Base-by-base conservation (phyloP, 2,329 filamentous ascomycete species). In the Aspergillus sp. region DNA sequence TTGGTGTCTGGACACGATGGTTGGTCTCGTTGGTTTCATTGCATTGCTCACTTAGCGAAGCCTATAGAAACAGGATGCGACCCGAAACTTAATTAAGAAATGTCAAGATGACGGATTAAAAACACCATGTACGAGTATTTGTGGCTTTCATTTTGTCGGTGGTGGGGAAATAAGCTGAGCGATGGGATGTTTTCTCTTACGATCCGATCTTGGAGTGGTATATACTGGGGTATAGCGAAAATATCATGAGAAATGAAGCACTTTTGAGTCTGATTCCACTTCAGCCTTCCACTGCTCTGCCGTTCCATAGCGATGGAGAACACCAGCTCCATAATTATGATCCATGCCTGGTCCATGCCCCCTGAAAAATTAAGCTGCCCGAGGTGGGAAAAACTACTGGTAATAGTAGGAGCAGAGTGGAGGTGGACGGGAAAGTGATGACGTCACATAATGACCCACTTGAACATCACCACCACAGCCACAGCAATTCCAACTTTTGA, bases 181-280 rank as follows among this genome's bases (percentile, higher is more conserved):
- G 34, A 38, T 26, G 48, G 38, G 12, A 18, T n/a, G 18, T 20
- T 15, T 8, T 48, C 17, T 48, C n/a, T 24, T 43, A 24, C 13
- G 20, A 30, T 36, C 34, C 18, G 41, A 42, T 32, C 51, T 58
- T 52, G 60, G 55, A 52, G 55, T 36, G 13, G 34, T 60, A 62
- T 61, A 64, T 61, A 66, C 60, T 69, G 64, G 61, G 51, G 58
- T 56, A 64, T 60, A 55, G 59, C 51, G 17, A 48, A 57, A 34
- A 36, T 34, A 20, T 30, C 32, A 38, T 41, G 22, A 47, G 43
- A 38, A 20, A 48, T 41, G 18, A 45, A 47, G 9, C 20, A 22
- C 26, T 44, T 43, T 12, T 44, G 5, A 22, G 18, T 24, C 12
- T n/a, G 34, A 5, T 3, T 36, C 34, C 34, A 6, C 12, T 36